phyloP scores from a whole-genome alignment of 345 rosid species.

The Murraya koenigii region DNA sequence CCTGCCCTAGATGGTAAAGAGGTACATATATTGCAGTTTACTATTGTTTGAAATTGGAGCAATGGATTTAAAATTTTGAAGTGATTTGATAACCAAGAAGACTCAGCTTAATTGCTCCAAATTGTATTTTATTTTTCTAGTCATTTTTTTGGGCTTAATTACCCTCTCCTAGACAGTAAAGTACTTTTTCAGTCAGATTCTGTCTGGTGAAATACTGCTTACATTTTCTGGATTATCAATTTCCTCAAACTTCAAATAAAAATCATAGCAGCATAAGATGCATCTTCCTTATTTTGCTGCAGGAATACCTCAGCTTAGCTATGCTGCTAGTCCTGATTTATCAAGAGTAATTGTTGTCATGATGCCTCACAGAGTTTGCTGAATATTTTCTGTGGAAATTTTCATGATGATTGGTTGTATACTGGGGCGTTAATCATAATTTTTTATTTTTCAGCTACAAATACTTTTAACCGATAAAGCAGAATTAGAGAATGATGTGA shows the following conservation, averaged over 20 bases:
- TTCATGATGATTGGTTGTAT: background rate
- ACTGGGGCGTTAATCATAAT: background rate
- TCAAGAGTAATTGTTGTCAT: background rate
- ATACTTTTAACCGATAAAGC: slow-evolving; percentile 44
- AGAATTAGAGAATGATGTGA: slow-evolving; percentile 57
- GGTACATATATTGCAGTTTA: background rate
- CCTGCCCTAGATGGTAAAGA: background rate
- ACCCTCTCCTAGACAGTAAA: background rate
- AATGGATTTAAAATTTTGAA: background rate
- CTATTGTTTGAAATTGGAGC: background rate
- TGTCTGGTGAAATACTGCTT: background rate
- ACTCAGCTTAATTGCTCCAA: background rate
- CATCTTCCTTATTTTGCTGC: background rate
- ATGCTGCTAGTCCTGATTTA: slow-evolving; percentile 4
- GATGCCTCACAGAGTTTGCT: background rate
- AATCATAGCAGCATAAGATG: background rate
- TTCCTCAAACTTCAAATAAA: background rate
- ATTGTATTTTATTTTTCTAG: background rate
- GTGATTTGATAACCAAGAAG: background rate
- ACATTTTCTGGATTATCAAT: background rate
- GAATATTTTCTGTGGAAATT: background rate
- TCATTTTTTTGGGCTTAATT: background rate
- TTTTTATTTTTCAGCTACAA: slow-evolving; percentile 36
- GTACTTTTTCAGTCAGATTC: background rate
- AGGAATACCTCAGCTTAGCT: slow-evolving; percentile 4